Conservation (phyloP, 2,329 filamentous ascomycete genomes). For the Stemphylium beticola region DNA sequence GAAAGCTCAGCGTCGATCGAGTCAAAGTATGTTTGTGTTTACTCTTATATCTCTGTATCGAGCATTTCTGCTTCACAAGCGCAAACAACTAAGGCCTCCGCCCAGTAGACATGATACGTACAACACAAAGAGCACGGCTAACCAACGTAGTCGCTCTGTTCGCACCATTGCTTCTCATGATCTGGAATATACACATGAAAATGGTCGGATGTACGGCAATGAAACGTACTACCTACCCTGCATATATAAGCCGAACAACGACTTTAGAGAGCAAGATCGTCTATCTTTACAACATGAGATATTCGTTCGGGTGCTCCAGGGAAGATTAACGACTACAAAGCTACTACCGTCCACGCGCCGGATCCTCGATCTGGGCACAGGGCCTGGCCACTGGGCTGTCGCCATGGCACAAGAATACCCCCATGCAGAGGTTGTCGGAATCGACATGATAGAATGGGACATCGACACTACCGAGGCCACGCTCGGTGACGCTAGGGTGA, state of each 20-base stretch:
- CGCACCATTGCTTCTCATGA: constrained; percentile 52
- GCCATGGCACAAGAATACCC: constrained; percentile 55
- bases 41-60: background rate
- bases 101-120: background rate
- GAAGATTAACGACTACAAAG: constrained; percentile 45
- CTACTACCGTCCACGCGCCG: constrained; percentile 33
- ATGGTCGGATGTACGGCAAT: constrained; percentile 67
- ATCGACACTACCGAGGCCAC: constrained; percentile 56
- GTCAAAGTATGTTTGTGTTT: constrained; percentile 40
- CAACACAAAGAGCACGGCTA: constrained; percentile 5
- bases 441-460: constrained; percentile 58
- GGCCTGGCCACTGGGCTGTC: constrained; percentile 58
- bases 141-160: constrained; percentile 39
- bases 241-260: constrained; percentile 39
- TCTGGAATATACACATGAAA: constrained; percentile 64
- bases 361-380: constrained; percentile 55
- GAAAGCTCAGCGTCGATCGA: constrained; percentile 41
- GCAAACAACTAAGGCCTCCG: background rate
- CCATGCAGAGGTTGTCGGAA: constrained; percentile 56
- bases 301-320: constrained; percentile 55
- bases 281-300: constrained; percentile 68
- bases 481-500: constrained; percentile 30
- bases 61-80: background rate
- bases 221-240: constrained; percentile 70
- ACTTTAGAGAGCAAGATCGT: constrained; percentile 68